Conservation (phyloP, 176 grass and related monocot species). For the Typha latifolia region DNA sequence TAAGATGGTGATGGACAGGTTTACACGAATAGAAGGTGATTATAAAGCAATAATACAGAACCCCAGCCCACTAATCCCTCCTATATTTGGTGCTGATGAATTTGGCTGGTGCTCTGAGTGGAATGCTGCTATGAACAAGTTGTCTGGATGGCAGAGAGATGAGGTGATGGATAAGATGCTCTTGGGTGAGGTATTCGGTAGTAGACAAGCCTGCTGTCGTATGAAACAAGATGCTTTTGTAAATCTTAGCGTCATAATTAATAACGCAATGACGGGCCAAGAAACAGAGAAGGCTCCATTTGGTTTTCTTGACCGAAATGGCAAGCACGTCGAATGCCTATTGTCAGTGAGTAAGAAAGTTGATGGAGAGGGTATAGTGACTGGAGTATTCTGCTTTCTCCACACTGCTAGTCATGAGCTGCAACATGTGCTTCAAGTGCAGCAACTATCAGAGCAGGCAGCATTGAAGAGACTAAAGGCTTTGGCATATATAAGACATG, state of each 20-base stretch:
- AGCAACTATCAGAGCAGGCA: conserved; percentile 58
- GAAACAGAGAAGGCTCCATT: conserved; percentile 75
- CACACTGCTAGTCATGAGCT: conserved; percentile 81
- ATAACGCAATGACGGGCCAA: conserved; percentile 66
- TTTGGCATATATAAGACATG: conserved; percentile 73
- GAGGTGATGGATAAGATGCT: conserved; percentile 89
- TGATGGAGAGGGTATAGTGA: conserved; percentile 40
- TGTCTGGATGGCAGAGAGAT: conserved; percentile 76
- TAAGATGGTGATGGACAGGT: conserved; percentile 82
- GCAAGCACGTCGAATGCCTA: conserved; percentile 66
- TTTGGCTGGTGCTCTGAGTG: conserved; percentile 93
- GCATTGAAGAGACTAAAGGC: conserved; percentile 63
- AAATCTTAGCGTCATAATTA: conserved; percentile 66
- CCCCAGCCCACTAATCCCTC: conserved; percentile 74
- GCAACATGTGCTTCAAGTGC: conserved; percentile 63
- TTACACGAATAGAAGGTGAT: conserved; percentile 80
- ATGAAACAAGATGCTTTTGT: conserved; percentile 72
- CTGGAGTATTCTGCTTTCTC: conserved; percentile 85
- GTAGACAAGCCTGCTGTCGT: conserved; percentile 47
- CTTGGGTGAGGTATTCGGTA: conserved; percentile 77
- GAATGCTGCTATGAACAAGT: conserved; percentile 82
- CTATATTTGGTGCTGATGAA: conserved; percentile 86
- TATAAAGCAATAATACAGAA: conserved; percentile 92
- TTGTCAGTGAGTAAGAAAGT: conserved; percentile 71
- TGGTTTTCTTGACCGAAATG: conserved; percentile 47